These are phyloP conservation scores for Trichodelitschia bisporula DNA, from an alignment of 495 filamentous ascomycete genomes.

Conservation along the genomic window DNA sequence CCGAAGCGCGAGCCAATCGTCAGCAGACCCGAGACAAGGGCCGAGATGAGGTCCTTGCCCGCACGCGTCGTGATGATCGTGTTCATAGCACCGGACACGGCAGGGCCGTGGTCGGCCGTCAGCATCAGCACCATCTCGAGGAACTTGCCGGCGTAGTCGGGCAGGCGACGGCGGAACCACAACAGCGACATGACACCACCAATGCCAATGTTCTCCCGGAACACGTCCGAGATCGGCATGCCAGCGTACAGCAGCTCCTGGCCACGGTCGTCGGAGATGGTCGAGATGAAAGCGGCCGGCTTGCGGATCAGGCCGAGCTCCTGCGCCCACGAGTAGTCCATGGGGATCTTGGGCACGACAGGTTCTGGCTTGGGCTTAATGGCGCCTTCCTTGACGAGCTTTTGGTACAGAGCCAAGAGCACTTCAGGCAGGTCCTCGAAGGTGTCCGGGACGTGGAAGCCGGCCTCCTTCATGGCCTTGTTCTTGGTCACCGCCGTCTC, in stretches of 20 bases:
- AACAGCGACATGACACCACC: conserved; percentile 98
- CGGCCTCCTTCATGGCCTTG: conserved; percentile 81
- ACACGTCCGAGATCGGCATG: conserved; percentile 98
- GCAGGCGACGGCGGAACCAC: conserved; percentile 97
- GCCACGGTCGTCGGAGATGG: conserved; percentile 97
- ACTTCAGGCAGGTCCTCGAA: conserved; percentile 80
- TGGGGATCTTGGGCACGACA: conserved; percentile 91
- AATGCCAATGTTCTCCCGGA: conserved; percentile 95
- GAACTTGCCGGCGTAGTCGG: conserved; percentile 92
- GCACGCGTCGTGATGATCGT: conserved; percentile 98
- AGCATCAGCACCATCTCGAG: conserved; percentile 99
- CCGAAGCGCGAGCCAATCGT: conserved; percentile 97
- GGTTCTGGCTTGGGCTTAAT: conserved; percentile 77
- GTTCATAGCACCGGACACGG: conserved; percentile 99
- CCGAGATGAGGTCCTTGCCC: conserved; percentile 91
- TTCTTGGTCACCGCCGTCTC: conserved; percentile 95
- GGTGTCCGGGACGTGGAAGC: conserved; percentile 81
- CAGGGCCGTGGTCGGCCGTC: conserved; percentile 95
- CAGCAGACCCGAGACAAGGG: conserved; percentile 84
- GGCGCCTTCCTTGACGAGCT: conserved; percentile 55
- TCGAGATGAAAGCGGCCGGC: conserved; percentile 98
- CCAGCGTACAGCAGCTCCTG: conserved; percentile 97
- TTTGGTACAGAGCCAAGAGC: conserved; percentile 59
- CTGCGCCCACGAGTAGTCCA: conserved; percentile 99
- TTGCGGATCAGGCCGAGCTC: conserved; percentile 98